These are phyloP conservation scores for Flammula alnicola DNA, from an alignment of 1,284 basidiomycete species.

Conservation along the genomic window DNA sequence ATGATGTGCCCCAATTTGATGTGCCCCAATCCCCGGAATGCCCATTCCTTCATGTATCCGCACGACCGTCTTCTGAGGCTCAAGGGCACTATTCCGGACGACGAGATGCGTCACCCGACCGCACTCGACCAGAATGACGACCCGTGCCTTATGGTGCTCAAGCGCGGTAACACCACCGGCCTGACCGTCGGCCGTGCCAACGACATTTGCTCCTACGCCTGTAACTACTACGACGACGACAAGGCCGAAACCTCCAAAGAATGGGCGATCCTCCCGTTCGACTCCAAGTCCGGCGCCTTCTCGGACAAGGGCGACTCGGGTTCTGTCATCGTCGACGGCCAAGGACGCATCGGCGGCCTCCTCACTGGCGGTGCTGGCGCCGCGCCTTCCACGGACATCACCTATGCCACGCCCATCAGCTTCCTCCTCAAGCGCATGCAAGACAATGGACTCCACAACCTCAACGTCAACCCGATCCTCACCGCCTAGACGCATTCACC, in stretches of 20 bases:
- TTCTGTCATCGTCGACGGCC: no score
- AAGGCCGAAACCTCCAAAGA: constrained; percentile 27
- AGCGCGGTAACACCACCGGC: no score
- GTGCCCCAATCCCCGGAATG: constrained; percentile 18
- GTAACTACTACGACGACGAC: constrained; percentile 2
- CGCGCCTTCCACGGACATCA: no score
- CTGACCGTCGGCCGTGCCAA: constrained; percentile 32
- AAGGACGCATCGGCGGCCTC: no score
- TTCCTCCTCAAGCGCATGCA: constrained; percentile 24
- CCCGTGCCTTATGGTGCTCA: no score
- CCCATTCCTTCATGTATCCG: no score
- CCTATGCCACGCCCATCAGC: constrained; percentile 35
- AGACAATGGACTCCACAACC: constrained; percentile 4
- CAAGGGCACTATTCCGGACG: constrained; percentile 27
- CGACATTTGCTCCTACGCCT: constrained; percentile 9
- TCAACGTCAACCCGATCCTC: constrained; percentile 5
- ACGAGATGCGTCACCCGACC: constrained; percentile 33
- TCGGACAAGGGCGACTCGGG: constrained; percentile 41
- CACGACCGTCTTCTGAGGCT: constrained; percentile 32
- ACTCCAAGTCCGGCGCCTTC: constrained; percentile 32
- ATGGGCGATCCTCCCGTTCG: constrained; percentile 29
- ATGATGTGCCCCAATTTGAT: constrained; percentile 3
- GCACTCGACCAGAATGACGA: no score
- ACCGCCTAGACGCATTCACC: no score
- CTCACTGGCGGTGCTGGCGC: no score